phyloP scores from a whole-genome alignment of 495 filamentous ascomycete species.

The Usnea hakonensis region DNA sequence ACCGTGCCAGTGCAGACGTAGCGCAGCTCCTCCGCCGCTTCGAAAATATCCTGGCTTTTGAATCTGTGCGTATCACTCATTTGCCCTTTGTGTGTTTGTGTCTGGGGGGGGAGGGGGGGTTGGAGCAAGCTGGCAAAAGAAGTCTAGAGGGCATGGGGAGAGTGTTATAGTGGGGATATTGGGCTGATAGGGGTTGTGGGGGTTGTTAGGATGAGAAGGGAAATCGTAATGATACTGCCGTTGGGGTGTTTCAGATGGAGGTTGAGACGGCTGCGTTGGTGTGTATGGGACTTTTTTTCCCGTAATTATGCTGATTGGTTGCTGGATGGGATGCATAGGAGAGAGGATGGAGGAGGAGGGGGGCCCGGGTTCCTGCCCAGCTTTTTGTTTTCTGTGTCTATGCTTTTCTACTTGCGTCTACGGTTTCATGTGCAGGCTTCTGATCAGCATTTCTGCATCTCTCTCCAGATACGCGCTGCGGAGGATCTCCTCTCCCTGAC shows the following conservation, averaged over 20 bases:
- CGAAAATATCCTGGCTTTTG: constrained; percentile 52
- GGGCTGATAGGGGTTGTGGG: background rate
- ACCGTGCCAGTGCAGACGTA: constrained; percentile 47
- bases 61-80: constrained; percentile 36
- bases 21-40: constrained; percentile 53
- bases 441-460: background rate
- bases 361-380: too few species aligned
- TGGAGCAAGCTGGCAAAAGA: background rate
- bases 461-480: constrained; percentile 49
- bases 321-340: background rate
- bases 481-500: constrained; percentile 60
- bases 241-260: constrained; percentile 54
- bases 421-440: background rate
- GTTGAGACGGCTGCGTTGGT: constrained; percentile 59
- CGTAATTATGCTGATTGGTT: background rate
- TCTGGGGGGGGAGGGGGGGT: background rate
- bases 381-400: background rate
- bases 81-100: background rate
- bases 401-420: background rate
- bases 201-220: constrained; percentile 23
- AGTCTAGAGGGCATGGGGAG: background rate
- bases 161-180: background rate
- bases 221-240: constrained; percentile 43
- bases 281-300: constrained; percentile 14
- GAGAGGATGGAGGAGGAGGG: background rate